phyloP scores from a whole-genome alignment of 1,139 yeast species.

The Pichia sp. region DNA sequence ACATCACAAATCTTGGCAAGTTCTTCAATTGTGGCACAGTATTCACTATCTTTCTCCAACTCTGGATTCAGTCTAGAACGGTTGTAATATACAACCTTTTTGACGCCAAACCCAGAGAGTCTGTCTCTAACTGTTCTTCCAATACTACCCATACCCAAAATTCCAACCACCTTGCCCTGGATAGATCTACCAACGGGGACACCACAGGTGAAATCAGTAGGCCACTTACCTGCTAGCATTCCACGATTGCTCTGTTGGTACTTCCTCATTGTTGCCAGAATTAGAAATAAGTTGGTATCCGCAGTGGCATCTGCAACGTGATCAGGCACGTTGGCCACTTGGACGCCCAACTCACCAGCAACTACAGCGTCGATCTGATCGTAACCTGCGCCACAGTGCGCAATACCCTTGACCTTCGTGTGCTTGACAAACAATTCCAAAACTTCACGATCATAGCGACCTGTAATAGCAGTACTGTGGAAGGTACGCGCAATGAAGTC shows the following conservation, averaged over 20 bases:
- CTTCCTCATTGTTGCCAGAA: slow-evolving; percentile 62
- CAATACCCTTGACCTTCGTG: slow-evolving; percentile 48
- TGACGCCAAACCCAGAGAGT: slow-evolving; percentile 55
- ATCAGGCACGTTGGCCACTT: slow-evolving; percentile 64
- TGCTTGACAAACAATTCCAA: slow-evolving; percentile 45
- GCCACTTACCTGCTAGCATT: slow-evolving; percentile 55
- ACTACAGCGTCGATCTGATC: slow-evolving; percentile 66
- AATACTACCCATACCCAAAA: slow-evolving; percentile 77
- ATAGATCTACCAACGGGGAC: slow-evolving; percentile 49
- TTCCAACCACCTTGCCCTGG: slow-evolving; percentile 57
- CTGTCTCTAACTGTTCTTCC: slow-evolving; percentile 69
- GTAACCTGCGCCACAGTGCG: slow-evolving; percentile 92
- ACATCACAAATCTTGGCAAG: slow-evolving; percentile 51
- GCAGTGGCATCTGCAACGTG: slow-evolving; percentile 79
- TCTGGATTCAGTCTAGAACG: slow-evolving; percentile 48
- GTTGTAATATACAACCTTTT: slow-evolving; percentile 56
- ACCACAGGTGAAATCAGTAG: slow-evolving; percentile 31
- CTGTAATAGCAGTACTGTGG: slow-evolving; percentile 40
- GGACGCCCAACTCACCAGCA: slow-evolving; percentile 42
- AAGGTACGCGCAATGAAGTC: slow-evolving; percentile 36
- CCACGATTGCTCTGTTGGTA: slow-evolving; percentile 42
- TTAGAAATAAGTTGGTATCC: slow-evolving; percentile 61
- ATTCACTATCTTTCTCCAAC: slow-evolving; percentile 45
- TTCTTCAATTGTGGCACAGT: slow-evolving; percentile 47
- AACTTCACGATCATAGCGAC: slow-evolving; percentile 71